Conservation (phyloP, 2,329 filamentous ascomycete species). For the Cyphellophora europaea region DNA sequence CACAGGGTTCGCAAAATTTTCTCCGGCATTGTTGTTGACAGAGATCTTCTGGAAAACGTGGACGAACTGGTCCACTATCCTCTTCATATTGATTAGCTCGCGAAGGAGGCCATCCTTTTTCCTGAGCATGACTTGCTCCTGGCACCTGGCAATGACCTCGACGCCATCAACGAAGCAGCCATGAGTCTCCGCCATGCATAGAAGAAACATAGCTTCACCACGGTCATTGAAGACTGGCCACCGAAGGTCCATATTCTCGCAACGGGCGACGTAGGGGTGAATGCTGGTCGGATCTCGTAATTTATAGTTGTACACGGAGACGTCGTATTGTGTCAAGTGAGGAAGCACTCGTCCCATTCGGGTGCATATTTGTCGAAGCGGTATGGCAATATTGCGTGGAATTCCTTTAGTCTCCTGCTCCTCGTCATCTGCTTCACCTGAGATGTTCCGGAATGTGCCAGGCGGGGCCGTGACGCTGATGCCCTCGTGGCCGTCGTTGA, state of each 20-base stretch:
- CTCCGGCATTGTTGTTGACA: conserved; percentile 9
- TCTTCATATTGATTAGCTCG: conserved; percentile 1
- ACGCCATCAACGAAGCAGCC: conserved; percentile 10
- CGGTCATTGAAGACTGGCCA: conserved; percentile 12
- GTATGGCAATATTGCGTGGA: no score
- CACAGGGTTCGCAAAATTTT: conserved; percentile 11
- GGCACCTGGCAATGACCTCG: conserved; percentile 9
- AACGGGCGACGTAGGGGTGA: conserved; percentile 10
- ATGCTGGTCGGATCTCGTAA: conserved; percentile 11
- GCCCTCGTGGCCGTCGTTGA: conserved; percentile 5
- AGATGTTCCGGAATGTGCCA: no score
- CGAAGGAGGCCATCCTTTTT: conserved; percentile 9
- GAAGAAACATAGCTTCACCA: conserved; percentile 10
- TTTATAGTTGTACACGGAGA: no score
- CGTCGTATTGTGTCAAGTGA: no score
- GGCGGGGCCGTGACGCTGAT: no score
- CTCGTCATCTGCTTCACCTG: no score
- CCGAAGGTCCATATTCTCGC: conserved; percentile 10
- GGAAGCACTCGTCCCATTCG: no score
- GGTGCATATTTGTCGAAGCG: no score
- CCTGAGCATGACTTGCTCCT: conserved; percentile 9
- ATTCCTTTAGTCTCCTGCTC: no score
- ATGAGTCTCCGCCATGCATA: conserved; percentile 11
- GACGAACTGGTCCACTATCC: background rate
- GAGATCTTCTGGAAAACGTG: conserved; percentile 10